Base-by-base conservation (phyloP, 2,329 filamentous ascomycete species). In the Penicillium sp. region DNA sequence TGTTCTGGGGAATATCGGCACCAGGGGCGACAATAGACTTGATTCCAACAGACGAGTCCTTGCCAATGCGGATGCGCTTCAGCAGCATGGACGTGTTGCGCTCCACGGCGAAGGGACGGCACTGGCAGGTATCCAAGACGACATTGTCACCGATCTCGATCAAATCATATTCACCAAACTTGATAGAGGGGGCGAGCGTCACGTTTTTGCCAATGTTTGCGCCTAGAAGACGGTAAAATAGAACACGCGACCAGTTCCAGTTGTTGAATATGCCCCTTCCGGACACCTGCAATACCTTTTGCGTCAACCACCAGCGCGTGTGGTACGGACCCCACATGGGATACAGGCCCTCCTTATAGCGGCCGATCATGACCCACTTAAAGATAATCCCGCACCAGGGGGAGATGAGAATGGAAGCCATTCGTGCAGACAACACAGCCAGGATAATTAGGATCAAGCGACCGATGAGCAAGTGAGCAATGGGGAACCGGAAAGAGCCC, bases 301-400 rank as follows among this genome's bases (percentile, higher is more conserved):
- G 77, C 1, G 78, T 76, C 51, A 84, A 60, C 82, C 82, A 84
- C 82, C 82, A 84, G 8, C 80, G 74, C 0, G 79, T 83, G 63
- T 84, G 81, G 61, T 84, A 84, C 1, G 64, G 57, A 1, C 80
- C 81, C 82, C 82, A 84, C 81, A 84, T 84, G 2, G 82, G 81
- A 60, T 80, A 83, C 2, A 82, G 64, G 0, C 82, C 82, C 62
- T 81, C 75, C 34, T 70, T 72, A 62, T 82, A 79, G 1, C 76
- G 75, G 10, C 82, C 82, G 39, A 84, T 79, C 47, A 84, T 71
- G 6, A 79, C 41, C 82, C 81, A 84, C 63, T 84, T 84, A 45
- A 76, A 71, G 2, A 70, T 38, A 23, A 84, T 81, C n/a, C 76
- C 80, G 19, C 78, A 36, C 26, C 78, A 65, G 0, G 81, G 81